These are phyloP conservation scores for Cercospora canescens DNA, from an alignment of 2,329 filamentous ascomycete genomes.

Conservation along the genomic window DNA sequence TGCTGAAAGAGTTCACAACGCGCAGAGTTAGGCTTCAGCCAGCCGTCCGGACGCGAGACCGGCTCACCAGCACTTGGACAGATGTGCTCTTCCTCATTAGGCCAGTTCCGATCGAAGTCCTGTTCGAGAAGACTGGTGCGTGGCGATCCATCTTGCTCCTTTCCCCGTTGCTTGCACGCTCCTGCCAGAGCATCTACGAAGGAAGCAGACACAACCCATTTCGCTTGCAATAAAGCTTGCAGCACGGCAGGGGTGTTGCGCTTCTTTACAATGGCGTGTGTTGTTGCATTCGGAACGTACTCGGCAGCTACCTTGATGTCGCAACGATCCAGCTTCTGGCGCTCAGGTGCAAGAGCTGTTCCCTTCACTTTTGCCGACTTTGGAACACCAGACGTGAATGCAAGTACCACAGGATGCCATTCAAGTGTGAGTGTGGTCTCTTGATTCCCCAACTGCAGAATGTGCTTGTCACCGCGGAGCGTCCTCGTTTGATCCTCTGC, in stretches of 20 bases:
- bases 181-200: conserved; percentile 73
- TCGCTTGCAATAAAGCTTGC: conserved; percentile 80
- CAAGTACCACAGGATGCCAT: conserved; percentile 80
- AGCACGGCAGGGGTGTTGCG: conserved; percentile 86
- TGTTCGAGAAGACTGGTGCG: conserved; percentile 59
- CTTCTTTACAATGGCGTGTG: conserved; percentile 85
- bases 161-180: conserved; percentile 48
- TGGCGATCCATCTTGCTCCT: conserved; percentile 26
- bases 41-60: conserved; percentile 58
- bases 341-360: conserved; percentile 63
- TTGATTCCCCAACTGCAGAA: conserved; percentile 67
- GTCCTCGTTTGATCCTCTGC: conserved; percentile 47
- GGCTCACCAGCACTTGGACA: conserved; percentile 77
- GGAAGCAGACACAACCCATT: conserved; percentile 69
- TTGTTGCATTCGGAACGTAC: conserved; percentile 70
- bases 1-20: conserved; percentile 77
- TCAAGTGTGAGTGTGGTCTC: conserved; percentile 41
- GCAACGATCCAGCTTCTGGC: conserved; percentile 71
- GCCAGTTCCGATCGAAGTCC: conserved; percentile 80
- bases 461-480: conserved; percentile 55
- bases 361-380: conserved; percentile 48
- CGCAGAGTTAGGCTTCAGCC: conserved; percentile 68
- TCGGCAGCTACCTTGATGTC: conserved; percentile 82
- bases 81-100: conserved; percentile 68
- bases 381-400: conserved; percentile 68